These are phyloP conservation scores for Eremothecium coryli DNA, from an alignment of 1,139 yeast species.

Conservation along the genomic window DNA sequence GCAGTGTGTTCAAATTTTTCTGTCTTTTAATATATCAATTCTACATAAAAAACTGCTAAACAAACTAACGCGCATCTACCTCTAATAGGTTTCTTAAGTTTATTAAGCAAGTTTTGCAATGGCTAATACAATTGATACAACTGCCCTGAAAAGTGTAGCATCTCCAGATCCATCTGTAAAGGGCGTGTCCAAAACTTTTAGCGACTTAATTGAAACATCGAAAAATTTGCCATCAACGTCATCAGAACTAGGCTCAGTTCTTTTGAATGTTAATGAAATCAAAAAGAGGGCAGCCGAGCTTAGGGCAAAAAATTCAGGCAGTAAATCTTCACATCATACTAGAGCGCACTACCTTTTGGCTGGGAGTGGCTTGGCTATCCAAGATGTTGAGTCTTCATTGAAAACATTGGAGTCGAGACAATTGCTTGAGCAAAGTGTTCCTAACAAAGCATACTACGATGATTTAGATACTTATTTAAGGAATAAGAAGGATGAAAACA, in stretches of 20 bases:
- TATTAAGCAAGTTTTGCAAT: too few relatives aligned
- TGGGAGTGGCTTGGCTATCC: slow-evolving; percentile 82
- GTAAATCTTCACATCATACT: slow-evolving; percentile 39
- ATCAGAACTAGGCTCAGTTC: slow-evolving; percentile 29
- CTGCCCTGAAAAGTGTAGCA: not conserved
- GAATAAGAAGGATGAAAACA: slow-evolving; percentile 72
- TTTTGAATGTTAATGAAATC: slow-evolving; percentile 60
- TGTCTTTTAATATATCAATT: too few relatives aligned
- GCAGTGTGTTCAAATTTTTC: too few relatives aligned
- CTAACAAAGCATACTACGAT: slow-evolving; percentile 22
- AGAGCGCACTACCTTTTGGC: slow-evolving; percentile 88
- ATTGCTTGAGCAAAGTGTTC: slow-evolving; percentile 15
- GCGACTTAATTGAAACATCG: slow-evolving; percentile 26
- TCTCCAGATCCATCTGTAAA: slow-evolving; percentile 5
- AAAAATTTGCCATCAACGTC: slow-evolving; percentile 26
- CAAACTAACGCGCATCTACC: too few relatives aligned
- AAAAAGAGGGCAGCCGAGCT: slow-evolving; percentile 58
- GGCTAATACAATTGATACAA: slow-evolving; percentile 1
- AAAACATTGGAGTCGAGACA: slow-evolving; percentile 30
- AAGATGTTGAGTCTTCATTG: slow-evolving; percentile 68
- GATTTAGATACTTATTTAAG: slow-evolving; percentile 51
- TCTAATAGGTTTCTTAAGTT: too few relatives aligned
- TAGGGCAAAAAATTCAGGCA: slow-evolving; percentile 38
- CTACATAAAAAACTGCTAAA: too few relatives aligned
- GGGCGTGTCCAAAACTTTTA: slow-evolving; percentile 17